Conservation (phyloP, 495 filamentous ascomycete genomes). For the Penicillium argentinense region DNA sequence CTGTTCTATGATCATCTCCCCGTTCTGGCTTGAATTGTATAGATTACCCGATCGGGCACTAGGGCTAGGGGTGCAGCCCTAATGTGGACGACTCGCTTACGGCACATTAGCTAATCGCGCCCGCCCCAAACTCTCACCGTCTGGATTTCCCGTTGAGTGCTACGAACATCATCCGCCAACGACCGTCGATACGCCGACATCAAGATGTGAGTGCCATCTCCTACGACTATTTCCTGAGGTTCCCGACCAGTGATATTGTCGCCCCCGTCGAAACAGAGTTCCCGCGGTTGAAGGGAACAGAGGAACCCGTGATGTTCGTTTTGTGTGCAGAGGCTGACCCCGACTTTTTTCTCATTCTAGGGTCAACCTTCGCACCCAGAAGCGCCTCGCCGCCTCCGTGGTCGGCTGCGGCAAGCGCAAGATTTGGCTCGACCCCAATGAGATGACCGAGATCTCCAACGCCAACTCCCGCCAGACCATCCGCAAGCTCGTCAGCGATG, state of each 20-base stretch:
- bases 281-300: conserved; percentile 10
- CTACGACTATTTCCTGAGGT: conserved; percentile 19
- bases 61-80: conserved; percentile 22
- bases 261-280: conserved; percentile 8
- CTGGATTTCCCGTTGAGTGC: conserved; percentile 47
- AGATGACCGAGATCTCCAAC: conserved; percentile 99
- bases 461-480: conserved; percentile 99
- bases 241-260: conserved; percentile 5
- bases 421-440: conserved; percentile 99
- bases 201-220: conserved; percentile 53
- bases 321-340: conserved; percentile 37
- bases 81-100: conserved; percentile 44
- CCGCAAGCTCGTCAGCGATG: conserved; percentile 99
- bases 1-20: no score
- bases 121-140: conserved; percentile 48
- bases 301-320: conserved; percentile 17
- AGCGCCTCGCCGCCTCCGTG: conserved; percentile 98
- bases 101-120: conserved; percentile 49
- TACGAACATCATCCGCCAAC: conserved; percentile 54
- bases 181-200: conserved; percentile 56
- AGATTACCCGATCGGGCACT: conserved; percentile 10
- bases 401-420: conserved; percentile 98
- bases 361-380: conserved; percentile 99
- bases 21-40: background rate
- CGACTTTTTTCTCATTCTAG: conserved; percentile 51